These are phyloP conservation scores for Hymenoscyphus occultus DNA, from an alignment of 2,329 filamentous ascomycete genomes.

Conservation along the genomic window DNA sequence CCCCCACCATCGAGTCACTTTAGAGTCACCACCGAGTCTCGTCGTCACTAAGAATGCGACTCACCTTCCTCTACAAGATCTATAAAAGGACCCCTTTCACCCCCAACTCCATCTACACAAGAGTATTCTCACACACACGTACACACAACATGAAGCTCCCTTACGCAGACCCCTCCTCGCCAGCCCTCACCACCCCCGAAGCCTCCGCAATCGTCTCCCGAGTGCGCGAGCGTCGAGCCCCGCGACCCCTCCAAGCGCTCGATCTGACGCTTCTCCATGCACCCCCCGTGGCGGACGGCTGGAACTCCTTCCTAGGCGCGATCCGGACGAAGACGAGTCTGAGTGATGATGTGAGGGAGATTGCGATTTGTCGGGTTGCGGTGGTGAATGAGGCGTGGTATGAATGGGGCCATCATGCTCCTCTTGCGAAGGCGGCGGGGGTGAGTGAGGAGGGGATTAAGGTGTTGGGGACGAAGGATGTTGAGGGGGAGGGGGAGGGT, in stretches of 20 bases:
- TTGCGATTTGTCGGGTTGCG: constrained; percentile 78
- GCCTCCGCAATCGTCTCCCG: constrained; percentile 59
- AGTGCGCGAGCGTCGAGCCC: constrained; percentile 62
- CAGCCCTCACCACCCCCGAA: constrained; percentile 44
- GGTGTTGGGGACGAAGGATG: constrained; percentile 29
- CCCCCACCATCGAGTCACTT: constrained; percentile 6
- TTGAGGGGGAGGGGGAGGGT: constrained; percentile 33
- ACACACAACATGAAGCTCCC: constrained; percentile 58
- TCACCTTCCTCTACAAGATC: neutral
- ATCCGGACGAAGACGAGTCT: constrained; percentile 54
- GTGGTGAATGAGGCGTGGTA: constrained; percentile 80
- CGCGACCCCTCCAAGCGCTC: constrained; percentile 69
- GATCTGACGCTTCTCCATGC: constrained; percentile 74
- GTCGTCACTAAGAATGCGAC: neutral
- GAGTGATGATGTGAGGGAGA: constrained; percentile 61
- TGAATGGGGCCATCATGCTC: constrained; percentile 79
- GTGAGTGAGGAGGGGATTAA: constrained; percentile 33
- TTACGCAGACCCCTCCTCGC: constrained; percentile 53
- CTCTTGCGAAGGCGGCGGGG: constrained; percentile 43
- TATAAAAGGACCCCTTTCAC: neutral
- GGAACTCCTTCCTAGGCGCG: constrained; percentile 67
- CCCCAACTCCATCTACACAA: neutral
- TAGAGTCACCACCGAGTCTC: too few relatives aligned
- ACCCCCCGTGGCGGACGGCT: constrained; percentile 71
- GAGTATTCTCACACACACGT: neutral